A percentile compares a stretch with the other conserved stretches of the same genome.
phyloP scores from a whole-genome alignment of 2,329 filamentous ascomycete species.

The Aspergillus sojae region DNA sequence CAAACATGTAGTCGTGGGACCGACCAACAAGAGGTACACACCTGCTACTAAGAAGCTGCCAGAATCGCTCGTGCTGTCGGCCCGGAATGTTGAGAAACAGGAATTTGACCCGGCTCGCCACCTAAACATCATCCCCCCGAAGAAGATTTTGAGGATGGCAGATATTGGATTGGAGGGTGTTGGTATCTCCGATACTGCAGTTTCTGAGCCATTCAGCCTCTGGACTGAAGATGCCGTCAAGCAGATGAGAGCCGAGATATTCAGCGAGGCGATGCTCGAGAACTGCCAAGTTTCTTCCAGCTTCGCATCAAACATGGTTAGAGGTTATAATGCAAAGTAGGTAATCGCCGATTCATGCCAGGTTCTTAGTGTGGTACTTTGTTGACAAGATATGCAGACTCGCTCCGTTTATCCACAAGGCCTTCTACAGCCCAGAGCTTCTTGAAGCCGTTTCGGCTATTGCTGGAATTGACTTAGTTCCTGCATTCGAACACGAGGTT shows the following conservation, averaged over 20 bases:
- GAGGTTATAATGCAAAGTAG: slow-evolving; percentile 35
- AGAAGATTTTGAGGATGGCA: slow-evolving; percentile 59
- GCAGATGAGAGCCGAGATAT: slow-evolving; percentile 62
- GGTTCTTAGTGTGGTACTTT: background rate
- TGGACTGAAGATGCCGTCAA: slow-evolving; percentile 63
- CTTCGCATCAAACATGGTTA: slow-evolving; percentile 54
- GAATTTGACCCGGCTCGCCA: slow-evolving; percentile 58
- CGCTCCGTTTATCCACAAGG: background rate
- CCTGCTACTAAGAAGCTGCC: slow-evolving; percentile 18
- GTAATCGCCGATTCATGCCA: background rate
- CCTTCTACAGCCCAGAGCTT: background rate
- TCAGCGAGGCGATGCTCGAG: slow-evolving; percentile 56
- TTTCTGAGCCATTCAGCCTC: slow-evolving; percentile 64
- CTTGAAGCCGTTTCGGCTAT: background rate
- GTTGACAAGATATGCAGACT: background rate
- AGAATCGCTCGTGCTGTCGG: slow-evolving; percentile 14
- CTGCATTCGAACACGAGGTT: background rate
- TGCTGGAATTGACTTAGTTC: background rate
- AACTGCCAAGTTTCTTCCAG: slow-evolving; percentile 61
- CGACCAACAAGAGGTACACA: slow-evolving; percentile 20
- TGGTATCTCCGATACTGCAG: slow-evolving; percentile 63
- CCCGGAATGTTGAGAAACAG: slow-evolving; percentile 10
- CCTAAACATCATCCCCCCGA: slow-evolving; percentile 53
- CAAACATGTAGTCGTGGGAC: slow-evolving; percentile 9
- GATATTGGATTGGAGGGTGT: slow-evolving; percentile 51